These are phyloP conservation scores for Paratinospora sagittata DNA, from an alignment of 164 flowering plant genomes.

Conservation along the genomic window DNA sequence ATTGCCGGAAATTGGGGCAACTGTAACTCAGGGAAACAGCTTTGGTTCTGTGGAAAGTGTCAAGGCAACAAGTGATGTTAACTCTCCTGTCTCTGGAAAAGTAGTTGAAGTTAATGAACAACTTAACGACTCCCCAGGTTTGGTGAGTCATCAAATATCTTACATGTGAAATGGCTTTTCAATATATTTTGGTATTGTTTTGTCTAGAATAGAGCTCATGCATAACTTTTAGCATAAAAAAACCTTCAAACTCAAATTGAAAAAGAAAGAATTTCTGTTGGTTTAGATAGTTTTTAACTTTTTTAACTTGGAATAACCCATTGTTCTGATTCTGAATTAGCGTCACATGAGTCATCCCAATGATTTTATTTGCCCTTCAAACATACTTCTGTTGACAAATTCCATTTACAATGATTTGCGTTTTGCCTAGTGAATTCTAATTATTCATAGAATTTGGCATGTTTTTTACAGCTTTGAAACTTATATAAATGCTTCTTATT, in stretches of 20 bases:
- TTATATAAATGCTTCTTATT: background rate
- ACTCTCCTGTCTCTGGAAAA: constrained; percentile 90
- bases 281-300: too few relatives aligned
- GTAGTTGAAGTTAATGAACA: constrained; percentile 74
- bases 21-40: constrained; percentile 51
- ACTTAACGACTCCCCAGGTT: constrained; percentile 65
- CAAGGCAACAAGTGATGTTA: constrained; percentile 89
- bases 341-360: too few relatives aligned
- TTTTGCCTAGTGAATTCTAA: background rate
- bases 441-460: background rate
- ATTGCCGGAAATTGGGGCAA: constrained; percentile 76
- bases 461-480: background rate
- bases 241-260: too few relatives aligned
- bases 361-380: too few relatives aligned
- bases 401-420: too few relatives aligned
- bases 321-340: too few relatives aligned
- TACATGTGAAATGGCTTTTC: background rate
- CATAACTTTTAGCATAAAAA: too few relatives aligned
- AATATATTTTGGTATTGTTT: background rate
- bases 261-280: too few relatives aligned
- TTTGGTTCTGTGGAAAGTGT: constrained; percentile 99
- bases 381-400: too few relatives aligned
- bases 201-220: background rate
- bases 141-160: constrained; percentile 45
- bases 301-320: too few relatives aligned